These are phyloP conservation scores for Rutstroemia sp. DNA, from an alignment of 2,329 filamentous ascomycete genomes.

Conservation along the genomic window DNA sequence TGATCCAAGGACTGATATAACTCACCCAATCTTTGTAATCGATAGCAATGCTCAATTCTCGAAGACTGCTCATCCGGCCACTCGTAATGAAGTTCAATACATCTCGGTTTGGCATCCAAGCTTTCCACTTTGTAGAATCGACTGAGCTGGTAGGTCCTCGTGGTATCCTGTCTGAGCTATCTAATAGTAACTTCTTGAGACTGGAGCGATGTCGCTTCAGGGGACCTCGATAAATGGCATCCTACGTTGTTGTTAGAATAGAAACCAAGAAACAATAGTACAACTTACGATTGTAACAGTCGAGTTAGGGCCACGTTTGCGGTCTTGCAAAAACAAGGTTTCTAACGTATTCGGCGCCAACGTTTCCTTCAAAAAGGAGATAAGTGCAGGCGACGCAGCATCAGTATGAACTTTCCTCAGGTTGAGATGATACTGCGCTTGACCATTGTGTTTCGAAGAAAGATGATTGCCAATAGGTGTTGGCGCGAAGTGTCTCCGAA, in stretches of 20 bases:
- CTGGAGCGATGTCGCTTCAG: slow-evolving; percentile 64
- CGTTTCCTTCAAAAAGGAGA: slow-evolving; percentile 69
- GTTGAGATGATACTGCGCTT: slow-evolving; percentile 52
- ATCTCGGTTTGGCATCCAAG: slow-evolving; percentile 65
- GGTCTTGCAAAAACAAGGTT: slow-evolving; percentile 68
- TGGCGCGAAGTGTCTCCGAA: slow-evolving; percentile 55
- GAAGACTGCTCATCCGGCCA: slow-evolving; percentile 64
- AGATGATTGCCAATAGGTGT: slow-evolving; percentile 21
- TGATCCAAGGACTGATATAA: slow-evolving; percentile 4
- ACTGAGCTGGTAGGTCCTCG: slow-evolving; percentile 30
- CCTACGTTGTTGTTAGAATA: slow-evolving; percentile 27
- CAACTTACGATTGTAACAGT: slow-evolving; percentile 47
- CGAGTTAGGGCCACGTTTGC: slow-evolving; percentile 41
- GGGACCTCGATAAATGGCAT: slow-evolving; percentile 63
- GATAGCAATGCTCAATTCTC: slow-evolving; percentile 64
- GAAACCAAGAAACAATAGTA: neutral
- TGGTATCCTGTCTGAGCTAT: slow-evolving; percentile 53
- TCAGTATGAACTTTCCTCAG: slow-evolving; percentile 73
- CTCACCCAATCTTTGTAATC: slow-evolving; percentile 74
- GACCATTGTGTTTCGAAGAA: slow-evolving; percentile 28
- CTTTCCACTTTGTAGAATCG: slow-evolving; percentile 47
- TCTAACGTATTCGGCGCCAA: slow-evolving; percentile 75
- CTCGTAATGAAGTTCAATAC: slow-evolving; percentile 68
- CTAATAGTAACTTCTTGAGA: slow-evolving; percentile 65
- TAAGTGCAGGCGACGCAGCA: slow-evolving; percentile 57